These are phyloP conservation scores for Colletotrichum zoysiae DNA, from an alignment of 2,329 filamentous ascomycete species.

Conservation along the genomic window DNA sequence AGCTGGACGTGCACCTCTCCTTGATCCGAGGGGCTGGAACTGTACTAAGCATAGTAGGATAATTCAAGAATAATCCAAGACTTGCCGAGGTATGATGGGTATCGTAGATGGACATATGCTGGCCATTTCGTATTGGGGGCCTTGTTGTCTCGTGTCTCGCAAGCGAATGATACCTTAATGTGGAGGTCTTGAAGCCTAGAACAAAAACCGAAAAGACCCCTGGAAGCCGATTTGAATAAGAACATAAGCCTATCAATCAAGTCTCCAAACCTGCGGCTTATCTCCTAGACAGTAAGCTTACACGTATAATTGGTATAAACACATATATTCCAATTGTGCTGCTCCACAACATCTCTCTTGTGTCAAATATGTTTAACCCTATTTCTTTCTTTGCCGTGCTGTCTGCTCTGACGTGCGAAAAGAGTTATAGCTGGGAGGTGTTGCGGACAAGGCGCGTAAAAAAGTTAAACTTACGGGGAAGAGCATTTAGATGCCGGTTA, in stretches of 20 bases:
- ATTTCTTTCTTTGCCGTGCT: too few species aligned
- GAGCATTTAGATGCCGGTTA: neutral
- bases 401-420: neutral
- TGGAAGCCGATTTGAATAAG: too few species aligned
- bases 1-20: constrained; percentile 13
- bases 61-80: neutral
- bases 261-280: neutral
- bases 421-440: neutral
- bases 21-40: neutral
- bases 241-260: neutral
- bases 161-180: neutral
- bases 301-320: too few species aligned
- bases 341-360: neutral
- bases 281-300: neutral
- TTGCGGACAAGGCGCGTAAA: too few species aligned
- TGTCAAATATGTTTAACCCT: fast-evolving
- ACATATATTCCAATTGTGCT: neutral
- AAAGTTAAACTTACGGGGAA: neutral
- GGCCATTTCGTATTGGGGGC: neutral
- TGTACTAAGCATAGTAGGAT: neutral
- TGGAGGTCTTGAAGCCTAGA: neutral
- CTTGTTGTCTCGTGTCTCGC: neutral
- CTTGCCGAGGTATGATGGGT: neutral
- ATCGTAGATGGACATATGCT: too few species aligned
- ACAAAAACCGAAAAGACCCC: neutral